Conservation (phyloP, 2,329 filamentous ascomycete species). For the Colletotrichum sp. region DNA sequence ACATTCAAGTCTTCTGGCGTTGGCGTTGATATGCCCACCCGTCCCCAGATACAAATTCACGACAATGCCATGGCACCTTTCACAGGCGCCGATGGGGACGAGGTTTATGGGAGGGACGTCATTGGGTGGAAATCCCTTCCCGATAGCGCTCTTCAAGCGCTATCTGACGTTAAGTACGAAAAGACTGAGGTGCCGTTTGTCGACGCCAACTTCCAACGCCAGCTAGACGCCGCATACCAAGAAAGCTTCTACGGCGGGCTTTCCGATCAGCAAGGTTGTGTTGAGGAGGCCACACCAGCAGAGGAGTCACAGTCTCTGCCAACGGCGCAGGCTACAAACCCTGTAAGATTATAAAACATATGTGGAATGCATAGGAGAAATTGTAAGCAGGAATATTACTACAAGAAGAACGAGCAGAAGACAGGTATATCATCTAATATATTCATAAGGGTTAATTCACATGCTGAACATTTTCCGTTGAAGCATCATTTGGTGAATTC, state of each 20-base stretch:
- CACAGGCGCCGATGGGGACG: background rate
- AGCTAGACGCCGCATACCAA: background rate
- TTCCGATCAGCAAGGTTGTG: background rate
- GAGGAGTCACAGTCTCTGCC: background rate
- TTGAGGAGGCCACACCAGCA: background rate
- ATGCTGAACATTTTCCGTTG: background rate
- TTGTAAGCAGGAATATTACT: background rate
- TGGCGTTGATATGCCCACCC: background rate
- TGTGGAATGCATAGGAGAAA: fast-evolving
- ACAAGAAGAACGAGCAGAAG: background rate
- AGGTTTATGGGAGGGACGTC: background rate
- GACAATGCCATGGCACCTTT: background rate
- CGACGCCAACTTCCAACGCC: background rate
- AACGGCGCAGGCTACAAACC: background rate
- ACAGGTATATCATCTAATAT: background rate
- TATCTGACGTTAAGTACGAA: background rate
- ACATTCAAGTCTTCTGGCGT: background rate
- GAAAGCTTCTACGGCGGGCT: background rate
- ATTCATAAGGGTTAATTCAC: background rate
- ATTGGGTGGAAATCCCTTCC: background rate
- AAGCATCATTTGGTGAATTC: background rate
- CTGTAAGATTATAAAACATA: background rate
- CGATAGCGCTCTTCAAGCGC: background rate
- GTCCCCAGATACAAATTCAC: background rate
- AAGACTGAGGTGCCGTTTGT: background rate